Base-by-base conservation (phyloP, 495 filamentous ascomycete genomes). In the Penicillium taxi region DNA sequence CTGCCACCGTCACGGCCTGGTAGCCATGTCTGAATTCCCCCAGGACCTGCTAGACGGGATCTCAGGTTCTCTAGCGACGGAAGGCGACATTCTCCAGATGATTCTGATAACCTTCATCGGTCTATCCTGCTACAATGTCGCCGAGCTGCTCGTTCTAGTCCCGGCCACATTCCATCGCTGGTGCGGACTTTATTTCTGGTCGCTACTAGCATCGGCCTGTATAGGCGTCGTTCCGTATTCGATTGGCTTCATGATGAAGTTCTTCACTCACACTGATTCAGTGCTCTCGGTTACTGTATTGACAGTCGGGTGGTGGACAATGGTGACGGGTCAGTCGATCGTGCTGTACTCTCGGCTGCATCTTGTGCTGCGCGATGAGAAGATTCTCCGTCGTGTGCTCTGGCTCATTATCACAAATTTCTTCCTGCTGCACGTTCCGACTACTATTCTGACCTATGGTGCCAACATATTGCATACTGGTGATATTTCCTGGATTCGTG, bases 131-230 rank as follows among this genome's bases (percentile, higher is more conserved):
- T 75, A 74, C 45, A 75, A 75, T 24, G 55, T 67, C 41, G 45
- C 62, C 28, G 72, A 75, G 39, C 53, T 75, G 9, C 50, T 72
- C 12, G 42, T 73, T 3, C 62, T 74, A 21, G 61, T 73, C 17
- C 60, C 67, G 16, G 52, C 67, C 6, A 73, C 69, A 0, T 75
- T 75, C 55, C 69, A 63, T 15, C 59, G 70, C 27, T 69, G 67
- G 58, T 59, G 58, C 13, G 70, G 72, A 0, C 56, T 75, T 2
- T 75, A 75, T 43, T 75, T 75, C 54, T 75, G 69, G 68, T 65
- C 64, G 9, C 50, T 75, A 12, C 57, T 75, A 1, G 36, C 64
- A 13, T 63, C 70, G 0, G 67, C 61, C 1, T 58, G 55, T 25
- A 46, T 69, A 19, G 65, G 65, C 0, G 56, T 69, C 1, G 53